Percentiles rank a stretch among this genome's conserved stretches.
These are phyloP conservation scores for Jatropha multifida DNA, from an alignment of 441 rosid genomes.

Conservation along the genomic window DNA sequence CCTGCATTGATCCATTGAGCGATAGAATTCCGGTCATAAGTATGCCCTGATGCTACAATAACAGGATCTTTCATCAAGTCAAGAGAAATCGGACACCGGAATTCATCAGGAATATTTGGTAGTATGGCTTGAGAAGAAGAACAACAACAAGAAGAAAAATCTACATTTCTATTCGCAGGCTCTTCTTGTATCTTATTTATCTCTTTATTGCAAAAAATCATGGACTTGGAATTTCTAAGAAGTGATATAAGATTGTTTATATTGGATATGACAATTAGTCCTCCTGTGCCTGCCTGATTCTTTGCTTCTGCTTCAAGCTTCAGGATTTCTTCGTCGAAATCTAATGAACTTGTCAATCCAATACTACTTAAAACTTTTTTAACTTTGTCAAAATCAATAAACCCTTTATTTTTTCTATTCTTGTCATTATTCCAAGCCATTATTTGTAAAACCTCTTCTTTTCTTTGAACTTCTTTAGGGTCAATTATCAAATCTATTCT, in stretches of 20 bases:
- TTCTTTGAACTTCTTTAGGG: slow-evolving; percentile 41
- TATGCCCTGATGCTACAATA: slow-evolving; percentile 68
- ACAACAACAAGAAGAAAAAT: slow-evolving; percentile 17
- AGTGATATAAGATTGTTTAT: slow-evolving; percentile 61
- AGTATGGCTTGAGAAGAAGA: slow-evolving; percentile 38
- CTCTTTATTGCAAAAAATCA: slow-evolving; percentile 35
- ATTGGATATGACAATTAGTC: slow-evolving; percentile 56
- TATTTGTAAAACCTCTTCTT: slow-evolving; percentile 42
- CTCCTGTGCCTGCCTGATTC: slow-evolving; percentile 71
- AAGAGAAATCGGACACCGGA: slow-evolving; percentile 65
- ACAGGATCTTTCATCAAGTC: slow-evolving; percentile 75
- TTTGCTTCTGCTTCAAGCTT: slow-evolving; percentile 54
- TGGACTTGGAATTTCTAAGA: slow-evolving; percentile 42
- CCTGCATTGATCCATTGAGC: slow-evolving; percentile 71
- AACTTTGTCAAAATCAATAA: slow-evolving; percentile 30
- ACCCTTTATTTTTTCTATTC: slow-evolving; percentile 39
- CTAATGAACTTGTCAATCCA: slow-evolving; percentile 42
- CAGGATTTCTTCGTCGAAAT: slow-evolving; percentile 50
- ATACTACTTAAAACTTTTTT: slow-evolving; percentile 43
- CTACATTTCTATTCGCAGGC: too few relatives aligned
- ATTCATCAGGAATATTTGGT: slow-evolving; percentile 57
- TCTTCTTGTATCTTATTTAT: slow-evolving; percentile 23
- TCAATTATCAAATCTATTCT: slow-evolving; percentile 47
- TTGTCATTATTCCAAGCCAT: slow-evolving; percentile 43
- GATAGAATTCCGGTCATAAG: slow-evolving; percentile 61